Base-by-base conservation (phyloP, 257 asterid species). In the Solanum corneliomulleri region DNA sequence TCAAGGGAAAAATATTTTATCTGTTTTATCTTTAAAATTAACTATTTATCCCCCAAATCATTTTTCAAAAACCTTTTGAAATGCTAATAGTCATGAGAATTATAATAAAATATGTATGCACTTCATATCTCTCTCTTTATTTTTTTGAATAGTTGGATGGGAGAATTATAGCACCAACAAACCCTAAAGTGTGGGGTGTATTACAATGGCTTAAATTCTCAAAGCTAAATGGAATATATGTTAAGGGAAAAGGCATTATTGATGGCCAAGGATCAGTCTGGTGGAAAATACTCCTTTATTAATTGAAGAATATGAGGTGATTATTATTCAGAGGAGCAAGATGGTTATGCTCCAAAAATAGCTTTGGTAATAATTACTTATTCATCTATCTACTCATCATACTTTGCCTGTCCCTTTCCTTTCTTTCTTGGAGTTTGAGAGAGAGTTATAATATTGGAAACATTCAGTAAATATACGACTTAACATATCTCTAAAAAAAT, bases 221-320 rank as follows among this genome's bases (percentile, higher is more conserved):
- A 45, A 71, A 77, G 72, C 87, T 92, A 3, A 74, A 84, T 25
- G 92, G 93, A 35, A 83, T 93, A 78, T 82, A 89, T 27, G 84
- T 93, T 13, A 20, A 13, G 68, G 95, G 94, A 9, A 35, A 70
- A 20, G 95, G 95, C 58, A 29, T 49, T 23, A 76, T 93, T 62
- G 92, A 93, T 47, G 94, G 95, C 2, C 90, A 86, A 27, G 95
- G 95, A n/a, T 87, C 91, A 4, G 89, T 84, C 15, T 93, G 95
- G 95, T 92, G 94, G 95, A 35, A 82, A 82, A 47, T 37, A 1
- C 45, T 31, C 66, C 70, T 16, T 18, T 21, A 11, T 29, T 33
- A 71, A n/a, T 64, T 2, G 33, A 64, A 64, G 23, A 58, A 47
- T 52, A 75, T 49, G 13, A 47, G 86, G 9, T 31, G 87, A 66